Percentiles rank a stretch among this genome's conserved stretches.
phyloP scores from a whole-genome alignment of 768 basidiomycete species.

The Suillus placidus region DNA sequence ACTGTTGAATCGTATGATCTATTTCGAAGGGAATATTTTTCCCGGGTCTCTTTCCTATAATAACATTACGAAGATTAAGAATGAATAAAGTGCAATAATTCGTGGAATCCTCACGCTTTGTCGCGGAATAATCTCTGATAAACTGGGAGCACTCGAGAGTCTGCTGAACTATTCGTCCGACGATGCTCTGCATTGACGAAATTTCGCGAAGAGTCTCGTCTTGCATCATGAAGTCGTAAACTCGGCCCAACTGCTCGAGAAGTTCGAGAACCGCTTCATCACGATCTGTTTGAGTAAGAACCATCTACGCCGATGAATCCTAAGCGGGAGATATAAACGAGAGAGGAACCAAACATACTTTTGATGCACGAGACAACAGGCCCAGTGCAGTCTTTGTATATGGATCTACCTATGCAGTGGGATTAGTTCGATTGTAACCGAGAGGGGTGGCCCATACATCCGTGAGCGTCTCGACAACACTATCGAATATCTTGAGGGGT shows the following conservation, averaged over 20 bases:
- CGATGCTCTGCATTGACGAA: background rate
- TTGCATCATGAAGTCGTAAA: conserved; percentile 10
- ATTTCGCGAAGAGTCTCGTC: conserved; percentile 1
- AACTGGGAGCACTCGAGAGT: conserved; percentile 12
- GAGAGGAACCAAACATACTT: background rate
- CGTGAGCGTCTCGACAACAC: background rate
- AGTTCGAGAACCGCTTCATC: conserved; percentile 2
- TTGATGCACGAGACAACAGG: background rate
- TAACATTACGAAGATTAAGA: background rate
- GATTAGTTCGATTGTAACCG: background rate
- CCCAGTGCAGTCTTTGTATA: conserved; percentile 8
- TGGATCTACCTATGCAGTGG: background rate
- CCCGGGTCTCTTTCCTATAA: background rate
- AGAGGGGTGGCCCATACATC: background rate
- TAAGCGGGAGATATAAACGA: no score
- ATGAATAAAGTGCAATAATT: background rate
- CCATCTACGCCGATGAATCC: background rate
- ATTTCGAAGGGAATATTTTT: background rate
- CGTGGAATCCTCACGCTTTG: conserved; percentile 3
- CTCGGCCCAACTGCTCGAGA: background rate
- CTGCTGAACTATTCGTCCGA: conserved; percentile 8
- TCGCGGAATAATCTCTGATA: conserved; percentile 11
- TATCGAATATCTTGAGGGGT: conserved; percentile 1
- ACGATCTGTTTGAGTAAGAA: conserved; percentile 1
- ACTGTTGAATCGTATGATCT: background rate